Evolutionary conservation across 352 stramenopile genomes (phyloP).

Genomic region (Phytophthora pini): DNA sequence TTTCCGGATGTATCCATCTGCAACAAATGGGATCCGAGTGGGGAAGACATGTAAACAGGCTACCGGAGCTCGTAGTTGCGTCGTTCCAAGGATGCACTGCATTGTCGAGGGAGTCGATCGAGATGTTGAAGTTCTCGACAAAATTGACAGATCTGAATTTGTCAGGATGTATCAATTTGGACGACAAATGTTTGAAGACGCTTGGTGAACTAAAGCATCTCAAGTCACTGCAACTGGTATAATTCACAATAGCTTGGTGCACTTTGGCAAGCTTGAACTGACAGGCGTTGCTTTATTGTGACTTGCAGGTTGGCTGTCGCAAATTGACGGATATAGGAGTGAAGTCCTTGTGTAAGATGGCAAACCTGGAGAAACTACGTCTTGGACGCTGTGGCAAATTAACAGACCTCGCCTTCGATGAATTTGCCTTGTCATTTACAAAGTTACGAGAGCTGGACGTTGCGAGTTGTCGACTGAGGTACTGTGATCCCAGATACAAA

Average conservation of each 20-base stretch:
- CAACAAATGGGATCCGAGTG: slow-evolving; percentile 53
- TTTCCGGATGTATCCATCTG: slow-evolving; percentile 63
- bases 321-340: slow-evolving; percentile 65
- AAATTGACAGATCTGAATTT: slow-evolving; percentile 66
- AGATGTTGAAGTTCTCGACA: slow-evolving; percentile 64
- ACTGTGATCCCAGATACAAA: not conserved
- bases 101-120: slow-evolving; percentile 50
- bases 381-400: slow-evolving; percentile 64
- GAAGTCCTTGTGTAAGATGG: slow-evolving; percentile 48
- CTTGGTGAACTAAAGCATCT: slow-evolving; percentile 48
- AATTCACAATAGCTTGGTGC: slow-evolving; percentile 1
- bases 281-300: slow-evolving; percentile 1
- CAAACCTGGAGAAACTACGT: slow-evolving; percentile 57
- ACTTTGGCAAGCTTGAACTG: not conserved
- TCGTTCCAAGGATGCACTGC: slow-evolving; percentile 59
- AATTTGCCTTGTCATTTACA: slow-evolving; percentile 46
- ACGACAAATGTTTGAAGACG: slow-evolving; percentile 58
- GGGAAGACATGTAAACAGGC: slow-evolving; percentile 13
- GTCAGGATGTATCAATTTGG: slow-evolving; percentile 62
- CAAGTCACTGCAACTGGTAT: slow-evolving; percentile 63
- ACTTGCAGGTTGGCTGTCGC: slow-evolving; percentile 52
- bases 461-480: slow-evolving; percentile 61
- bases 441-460: slow-evolving; percentile 59
- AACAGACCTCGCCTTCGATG: slow-evolving; percentile 55
- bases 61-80: slow-evolving; percentile 61